phyloP scores from a whole-genome alignment of 176 grass and related monocot species.

The Poa pratensis region DNA sequence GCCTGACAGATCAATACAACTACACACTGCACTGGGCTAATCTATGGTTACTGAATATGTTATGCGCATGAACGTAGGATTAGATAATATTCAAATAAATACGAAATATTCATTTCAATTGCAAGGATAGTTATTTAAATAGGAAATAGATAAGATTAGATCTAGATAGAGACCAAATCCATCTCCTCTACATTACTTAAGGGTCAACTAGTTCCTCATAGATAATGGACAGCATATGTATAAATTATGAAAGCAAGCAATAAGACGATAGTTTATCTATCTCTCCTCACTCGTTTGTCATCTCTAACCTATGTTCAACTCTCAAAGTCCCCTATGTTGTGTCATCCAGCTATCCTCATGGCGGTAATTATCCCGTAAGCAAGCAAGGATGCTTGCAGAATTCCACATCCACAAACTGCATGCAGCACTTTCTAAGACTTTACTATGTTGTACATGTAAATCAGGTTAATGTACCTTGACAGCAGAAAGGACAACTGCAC shows the following conservation, averaged over 20 bases:
- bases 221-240: neutral
- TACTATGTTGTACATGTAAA: slow-evolving; percentile 7
- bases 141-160: neutral
- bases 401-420: slow-evolving; percentile 28
- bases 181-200: neutral
- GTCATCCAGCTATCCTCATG: neutral
- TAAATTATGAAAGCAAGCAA: neutral
- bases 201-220: neutral
- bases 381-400: neutral
- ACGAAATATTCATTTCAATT: neutral
- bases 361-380: neutral
- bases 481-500: slow-evolving; percentile 97
- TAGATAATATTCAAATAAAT: neutral
- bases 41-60: slow-evolving; percentile 32
- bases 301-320: neutral
- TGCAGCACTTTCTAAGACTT: slow-evolving; percentile 16
- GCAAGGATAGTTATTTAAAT: neutral
- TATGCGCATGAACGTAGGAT: neutral
- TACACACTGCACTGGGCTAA: neutral
- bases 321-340: neutral
- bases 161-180: neutral
- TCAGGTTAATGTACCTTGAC: slow-evolving; percentile 73
- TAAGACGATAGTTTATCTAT: neutral
- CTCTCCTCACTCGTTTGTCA: neutral
- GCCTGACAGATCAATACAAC: neutral